These are phyloP conservation scores for Lepidium campestre DNA, from an alignment of 441 rosid genomes.

Conservation along the genomic window DNA sequence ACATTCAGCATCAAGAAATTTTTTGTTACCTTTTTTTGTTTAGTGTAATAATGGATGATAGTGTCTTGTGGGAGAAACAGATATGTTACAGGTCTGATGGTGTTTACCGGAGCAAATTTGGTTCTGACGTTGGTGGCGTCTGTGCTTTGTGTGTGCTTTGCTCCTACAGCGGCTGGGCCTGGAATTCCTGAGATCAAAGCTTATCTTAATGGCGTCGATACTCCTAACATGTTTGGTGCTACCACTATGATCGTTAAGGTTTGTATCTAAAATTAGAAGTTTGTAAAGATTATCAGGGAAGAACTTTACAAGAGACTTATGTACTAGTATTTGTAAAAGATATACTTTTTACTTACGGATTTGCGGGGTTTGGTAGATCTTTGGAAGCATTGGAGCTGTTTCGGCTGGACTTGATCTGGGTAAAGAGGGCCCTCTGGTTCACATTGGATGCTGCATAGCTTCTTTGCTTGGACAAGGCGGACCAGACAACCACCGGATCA, in stretches of 20 bases:
- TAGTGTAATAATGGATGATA: background rate
- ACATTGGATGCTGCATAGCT: constrained; percentile 81
- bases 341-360: background rate
- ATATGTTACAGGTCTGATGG: constrained; percentile 52
- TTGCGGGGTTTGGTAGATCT: constrained; percentile 35
- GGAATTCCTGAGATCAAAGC: constrained; percentile 99
- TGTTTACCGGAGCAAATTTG: constrained; percentile 59
- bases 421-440: constrained; percentile 92
- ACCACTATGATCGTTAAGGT: constrained; percentile 85
- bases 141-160: constrained; percentile 69
- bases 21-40: background rate
- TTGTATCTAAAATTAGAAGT: background rate
- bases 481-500: constrained; percentile 57
- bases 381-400: constrained; percentile 94
- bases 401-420: constrained; percentile 89
- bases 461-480: constrained; percentile 88
- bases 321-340: background rate
- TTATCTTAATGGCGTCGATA: constrained; percentile 90
- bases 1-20: background rate
- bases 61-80: constrained; percentile 36
- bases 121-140: constrained; percentile 62
- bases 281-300: background rate
- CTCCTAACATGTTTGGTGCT: constrained; percentile 87
- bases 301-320: background rate
- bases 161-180: constrained; percentile 97